Evolutionary conservation across 2,329 filamentous ascomycete species (phyloP).

Genomic region (Apiospora aurea): DNA sequence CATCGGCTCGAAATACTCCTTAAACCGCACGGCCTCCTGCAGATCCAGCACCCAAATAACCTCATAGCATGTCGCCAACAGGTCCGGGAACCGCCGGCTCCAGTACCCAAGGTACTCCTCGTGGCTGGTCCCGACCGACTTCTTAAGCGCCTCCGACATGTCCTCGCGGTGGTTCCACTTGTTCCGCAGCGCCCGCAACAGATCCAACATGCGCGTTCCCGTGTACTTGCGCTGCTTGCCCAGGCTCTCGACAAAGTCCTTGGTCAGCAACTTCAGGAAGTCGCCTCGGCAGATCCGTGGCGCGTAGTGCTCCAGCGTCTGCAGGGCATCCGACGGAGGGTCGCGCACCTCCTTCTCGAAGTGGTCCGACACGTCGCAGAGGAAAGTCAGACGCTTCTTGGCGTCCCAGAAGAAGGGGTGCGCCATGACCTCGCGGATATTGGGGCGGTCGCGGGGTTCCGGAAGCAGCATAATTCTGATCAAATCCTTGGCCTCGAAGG

Average conservation of each 20-base stretch:
- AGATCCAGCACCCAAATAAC: constrained; percentile 73
- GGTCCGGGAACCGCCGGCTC: constrained; percentile 77
- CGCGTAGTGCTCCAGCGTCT: constrained; percentile 63
- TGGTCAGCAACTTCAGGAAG: constrained; percentile 79
- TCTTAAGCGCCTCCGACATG: constrained; percentile 81
- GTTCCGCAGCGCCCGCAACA: constrained; percentile 88
- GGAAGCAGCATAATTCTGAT: constrained; percentile 81
- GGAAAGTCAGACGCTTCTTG: constrained; percentile 86
- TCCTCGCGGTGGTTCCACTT: constrained; percentile 99
- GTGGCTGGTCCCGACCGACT: constrained; percentile 73
- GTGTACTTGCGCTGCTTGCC: constrained; percentile 97
- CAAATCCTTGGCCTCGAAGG: constrained; percentile 86
- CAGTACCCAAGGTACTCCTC: constrained; percentile 87
- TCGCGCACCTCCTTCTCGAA: constrained; percentile 93
- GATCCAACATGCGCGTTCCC: constrained; percentile 80
- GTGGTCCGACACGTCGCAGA: constrained; percentile 96
- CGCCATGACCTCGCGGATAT: constrained; percentile 56
- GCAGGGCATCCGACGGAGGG: constrained; percentile 74
- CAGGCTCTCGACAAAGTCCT: constrained; percentile 85
- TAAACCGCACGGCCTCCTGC: constrained; percentile 70
- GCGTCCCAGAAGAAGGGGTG: constrained; percentile 97
- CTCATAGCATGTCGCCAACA: constrained; percentile 81
- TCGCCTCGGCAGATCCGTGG: constrained; percentile 68
- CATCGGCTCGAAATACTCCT: constrained; percentile 65
- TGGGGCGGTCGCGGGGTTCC: constrained; percentile 64